Percentiles rank a stretch among this genome's conserved stretches.
Conservation (phyloP, 2,329 filamentous ascomycete genomes). For the Colletotrichum sp. region DNA sequence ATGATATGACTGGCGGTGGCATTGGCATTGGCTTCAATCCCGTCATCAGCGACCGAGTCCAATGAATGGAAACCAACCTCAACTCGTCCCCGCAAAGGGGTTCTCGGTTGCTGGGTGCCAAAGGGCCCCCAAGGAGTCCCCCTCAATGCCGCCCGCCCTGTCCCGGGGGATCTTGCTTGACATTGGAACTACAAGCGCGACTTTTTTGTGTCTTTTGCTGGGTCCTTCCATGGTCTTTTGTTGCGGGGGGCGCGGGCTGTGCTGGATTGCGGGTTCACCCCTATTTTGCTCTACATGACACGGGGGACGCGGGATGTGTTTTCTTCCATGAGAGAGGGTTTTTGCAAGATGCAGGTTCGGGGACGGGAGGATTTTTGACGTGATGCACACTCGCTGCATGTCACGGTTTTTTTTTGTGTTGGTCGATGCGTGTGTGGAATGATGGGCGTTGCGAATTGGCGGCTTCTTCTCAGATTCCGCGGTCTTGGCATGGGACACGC, state of each 20-base stretch:
- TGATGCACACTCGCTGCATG: not conserved
- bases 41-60: not conserved
- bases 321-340: not conserved
- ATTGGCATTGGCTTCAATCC: not conserved
- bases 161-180: not conserved
- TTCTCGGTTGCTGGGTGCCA: not conserved
- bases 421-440: not conserved
- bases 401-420: not conserved
- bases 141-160: conserved; percentile 11
- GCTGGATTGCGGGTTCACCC: not conserved
- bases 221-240: not conserved
- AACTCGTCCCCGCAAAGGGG: not conserved
- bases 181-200: not conserved
- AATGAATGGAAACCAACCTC: not conserved
- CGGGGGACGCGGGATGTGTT: not conserved
- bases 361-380: not conserved
- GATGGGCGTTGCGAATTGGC: not conserved
- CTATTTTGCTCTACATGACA: not conserved
- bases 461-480: not conserved
- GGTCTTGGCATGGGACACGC: not conserved
- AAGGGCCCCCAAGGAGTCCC: not conserved
- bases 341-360: not conserved
- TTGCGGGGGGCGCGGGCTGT: not conserved
- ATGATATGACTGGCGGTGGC: not conserved
- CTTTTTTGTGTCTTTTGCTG: not conserved